A percentile compares a stretch with the other conserved stretches of the same genome.
phyloP scores from a whole-genome alignment of 2,329 filamentous ascomycete species.

The Monosporascus ibericus region DNA sequence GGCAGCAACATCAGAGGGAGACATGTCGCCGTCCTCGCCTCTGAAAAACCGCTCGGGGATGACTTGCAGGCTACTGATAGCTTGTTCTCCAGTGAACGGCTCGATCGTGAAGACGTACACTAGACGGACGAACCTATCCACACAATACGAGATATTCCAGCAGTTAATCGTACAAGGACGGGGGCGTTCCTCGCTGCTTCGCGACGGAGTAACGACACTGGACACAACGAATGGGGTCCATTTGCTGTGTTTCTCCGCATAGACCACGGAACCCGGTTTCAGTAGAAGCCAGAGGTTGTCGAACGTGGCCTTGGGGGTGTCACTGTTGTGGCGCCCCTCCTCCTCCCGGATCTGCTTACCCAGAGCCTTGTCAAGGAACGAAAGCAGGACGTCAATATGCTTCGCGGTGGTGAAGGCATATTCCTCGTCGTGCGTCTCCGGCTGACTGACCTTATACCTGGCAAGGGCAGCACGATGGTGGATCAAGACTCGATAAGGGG shows the following conservation, averaged over 20 bases:
- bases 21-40: constrained; percentile 25
- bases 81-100: constrained; percentile 37
- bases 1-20: constrained; percentile 25
- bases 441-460: constrained; percentile 35
- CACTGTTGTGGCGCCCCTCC: constrained; percentile 30
- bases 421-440: constrained; percentile 32
- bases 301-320: constrained; percentile 35
- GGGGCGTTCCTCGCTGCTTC: not conserved
- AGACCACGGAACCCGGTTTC: constrained; percentile 39
- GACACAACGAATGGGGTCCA: constrained; percentile 39
- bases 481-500: constrained; percentile 42
- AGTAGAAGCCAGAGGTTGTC: constrained; percentile 41
- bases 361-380: constrained; percentile 34
- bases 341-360: constrained; percentile 34
- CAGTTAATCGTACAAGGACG: constrained; percentile 24
- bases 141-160: constrained; percentile 35
- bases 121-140: constrained; percentile 28
- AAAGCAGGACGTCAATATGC: constrained; percentile 40
- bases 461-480: constrained; percentile 39
- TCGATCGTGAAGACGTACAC: constrained; percentile 31
- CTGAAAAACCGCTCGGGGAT: constrained; percentile 38
- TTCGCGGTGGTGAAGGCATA: constrained; percentile 33
- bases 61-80: constrained; percentile 33
- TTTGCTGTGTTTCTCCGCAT: constrained; percentile 31
- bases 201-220: constrained; percentile 14